phyloP scores from a whole-genome alignment of 1,284 basidiomycete species.

The Naganishia liquefaciens region DNA sequence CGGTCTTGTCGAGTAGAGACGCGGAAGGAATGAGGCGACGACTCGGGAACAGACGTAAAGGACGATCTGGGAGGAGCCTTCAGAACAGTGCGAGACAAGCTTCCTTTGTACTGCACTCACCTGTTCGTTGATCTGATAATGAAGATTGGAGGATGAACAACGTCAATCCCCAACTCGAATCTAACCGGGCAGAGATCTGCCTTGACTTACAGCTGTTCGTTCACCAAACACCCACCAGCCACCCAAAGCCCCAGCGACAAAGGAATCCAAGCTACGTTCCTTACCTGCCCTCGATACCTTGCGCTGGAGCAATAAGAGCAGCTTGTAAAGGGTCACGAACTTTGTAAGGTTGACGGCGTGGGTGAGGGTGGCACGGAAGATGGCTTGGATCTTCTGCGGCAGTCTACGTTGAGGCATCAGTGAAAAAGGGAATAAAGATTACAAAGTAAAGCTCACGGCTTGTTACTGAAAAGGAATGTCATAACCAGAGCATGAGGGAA shows the following conservation, averaged over 20 bases:
- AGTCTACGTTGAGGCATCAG: slow-evolving; percentile 16
- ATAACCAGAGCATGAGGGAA: slow-evolving; percentile 99
- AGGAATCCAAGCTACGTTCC: slow-evolving; percentile 76
- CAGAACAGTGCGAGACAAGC: background rate
- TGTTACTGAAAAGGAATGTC: slow-evolving; percentile 90
- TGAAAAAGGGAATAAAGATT: background rate
- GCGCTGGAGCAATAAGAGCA: slow-evolving; percentile 75
- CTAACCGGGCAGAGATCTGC: background rate
- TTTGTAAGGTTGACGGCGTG: slow-evolving; percentile 75
- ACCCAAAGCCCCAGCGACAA: slow-evolving; percentile 87
- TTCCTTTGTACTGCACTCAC: slow-evolving; percentile 55
- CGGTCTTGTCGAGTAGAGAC: slow-evolving; percentile 52
- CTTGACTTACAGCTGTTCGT: slow-evolving; percentile 66
- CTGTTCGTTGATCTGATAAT: slow-evolving; percentile 86
- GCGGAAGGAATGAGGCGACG: slow-evolving; percentile 80
- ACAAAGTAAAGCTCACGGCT: slow-evolving; percentile 64
- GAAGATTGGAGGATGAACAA: background rate
- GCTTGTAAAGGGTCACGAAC: slow-evolving; percentile 93
- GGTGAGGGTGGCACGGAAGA: slow-evolving; percentile 78
- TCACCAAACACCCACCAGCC: slow-evolving; percentile 94
- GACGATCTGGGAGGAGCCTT: slow-evolving; percentile 69
- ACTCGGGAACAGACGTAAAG: slow-evolving; percentile 91
- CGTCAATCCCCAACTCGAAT: background rate
- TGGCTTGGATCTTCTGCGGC: slow-evolving; percentile 57
- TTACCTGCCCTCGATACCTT: slow-evolving; percentile 66